phyloP scores from a whole-genome alignment of 2,329 filamentous ascomycete species.

The Alternaria alternata region DNA sequence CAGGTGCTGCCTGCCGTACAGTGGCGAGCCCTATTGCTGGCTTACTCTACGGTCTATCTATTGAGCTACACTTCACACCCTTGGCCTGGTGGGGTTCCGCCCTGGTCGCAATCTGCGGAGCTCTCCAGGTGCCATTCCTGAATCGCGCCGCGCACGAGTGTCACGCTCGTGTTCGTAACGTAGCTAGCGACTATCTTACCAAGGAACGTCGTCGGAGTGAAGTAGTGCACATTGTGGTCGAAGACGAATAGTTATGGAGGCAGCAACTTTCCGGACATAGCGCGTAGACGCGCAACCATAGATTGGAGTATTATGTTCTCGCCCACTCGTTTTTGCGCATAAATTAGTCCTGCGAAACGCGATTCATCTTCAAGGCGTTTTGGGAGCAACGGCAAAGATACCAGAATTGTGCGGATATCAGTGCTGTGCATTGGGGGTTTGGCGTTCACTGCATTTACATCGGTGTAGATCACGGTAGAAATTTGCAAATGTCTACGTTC shows the following conservation, averaged over 20 bases:
- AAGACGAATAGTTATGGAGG: slow-evolving; percentile 23
- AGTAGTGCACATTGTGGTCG: slow-evolving; percentile 37
- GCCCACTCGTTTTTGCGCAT: neutral
- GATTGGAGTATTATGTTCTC: neutral
- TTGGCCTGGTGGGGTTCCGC: slow-evolving; percentile 69
- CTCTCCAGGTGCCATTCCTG: slow-evolving; percentile 65
- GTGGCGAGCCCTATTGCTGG: slow-evolving; percentile 74
- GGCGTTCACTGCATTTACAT: slow-evolving; percentile 4
- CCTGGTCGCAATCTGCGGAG: slow-evolving; percentile 64
- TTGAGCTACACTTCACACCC: slow-evolving; percentile 65
- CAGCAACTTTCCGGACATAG: neutral
- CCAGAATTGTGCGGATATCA: neutral
- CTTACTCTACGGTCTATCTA: slow-evolving; percentile 70
- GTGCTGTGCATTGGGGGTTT: slow-evolving; percentile 6
- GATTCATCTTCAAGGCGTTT: slow-evolving; percentile 10
- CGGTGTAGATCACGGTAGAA: neutral
- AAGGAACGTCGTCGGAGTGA: slow-evolving; percentile 26
- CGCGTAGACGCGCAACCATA: neutral
- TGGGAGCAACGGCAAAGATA: slow-evolving; percentile 6
- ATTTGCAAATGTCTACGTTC: neutral
- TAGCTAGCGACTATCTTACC: slow-evolving; percentile 30
- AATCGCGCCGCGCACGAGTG: slow-evolving; percentile 55
- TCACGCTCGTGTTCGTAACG: slow-evolving; percentile 37
- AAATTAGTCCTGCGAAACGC: neutral
- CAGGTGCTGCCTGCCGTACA: slow-evolving; percentile 75